Evolutionary conservation across 306 rosid genomes (phyloP).

Genomic region (Acacia melanoxylon): DNA sequence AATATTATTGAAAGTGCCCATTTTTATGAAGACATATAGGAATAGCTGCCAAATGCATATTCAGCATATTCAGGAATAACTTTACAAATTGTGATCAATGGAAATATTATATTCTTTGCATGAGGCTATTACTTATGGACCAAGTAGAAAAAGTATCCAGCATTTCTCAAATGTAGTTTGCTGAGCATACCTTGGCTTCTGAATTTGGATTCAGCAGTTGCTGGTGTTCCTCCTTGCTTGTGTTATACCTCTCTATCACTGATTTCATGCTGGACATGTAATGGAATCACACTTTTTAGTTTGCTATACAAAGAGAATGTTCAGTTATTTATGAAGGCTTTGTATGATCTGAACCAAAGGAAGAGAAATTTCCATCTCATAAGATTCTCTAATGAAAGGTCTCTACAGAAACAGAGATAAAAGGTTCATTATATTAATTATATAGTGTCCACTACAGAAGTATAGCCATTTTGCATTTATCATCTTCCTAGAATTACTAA

Average conservation of each 20-base stretch:
- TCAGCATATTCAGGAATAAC: background rate
- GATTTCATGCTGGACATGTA: constrained; percentile 61
- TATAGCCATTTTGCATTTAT: background rate
- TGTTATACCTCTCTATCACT: constrained; percentile 56
- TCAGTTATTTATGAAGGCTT: background rate
- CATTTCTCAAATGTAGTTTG: constrained; percentile 11
- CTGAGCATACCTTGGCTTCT: constrained; percentile 60
- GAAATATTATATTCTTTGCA: background rate
- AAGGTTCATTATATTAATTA: background rate
- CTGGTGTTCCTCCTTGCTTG: constrained; percentile 56
- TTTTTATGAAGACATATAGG: background rate
- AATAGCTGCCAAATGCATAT: constrained; percentile 1
- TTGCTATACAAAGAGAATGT: background rate
- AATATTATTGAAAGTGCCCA: background rate
- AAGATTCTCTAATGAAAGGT: background rate
- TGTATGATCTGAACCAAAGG: constrained; percentile 3
- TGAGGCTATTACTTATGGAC: background rate
- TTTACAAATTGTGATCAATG: background rate
- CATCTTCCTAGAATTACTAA: too few relatives aligned
- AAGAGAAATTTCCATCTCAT: background rate
- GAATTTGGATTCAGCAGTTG: constrained; percentile 57
- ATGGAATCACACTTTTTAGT: constrained; percentile 17
- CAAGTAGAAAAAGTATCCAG: background rate
- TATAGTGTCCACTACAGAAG: background rate
- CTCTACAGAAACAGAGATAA: background rate